Percentiles rank a stretch among this genome's conserved stretches.
phyloP scores from a whole-genome alignment of 1,284 basidiomycete genomes.

The Cutaneotrichosporon cavernicola region DNA sequence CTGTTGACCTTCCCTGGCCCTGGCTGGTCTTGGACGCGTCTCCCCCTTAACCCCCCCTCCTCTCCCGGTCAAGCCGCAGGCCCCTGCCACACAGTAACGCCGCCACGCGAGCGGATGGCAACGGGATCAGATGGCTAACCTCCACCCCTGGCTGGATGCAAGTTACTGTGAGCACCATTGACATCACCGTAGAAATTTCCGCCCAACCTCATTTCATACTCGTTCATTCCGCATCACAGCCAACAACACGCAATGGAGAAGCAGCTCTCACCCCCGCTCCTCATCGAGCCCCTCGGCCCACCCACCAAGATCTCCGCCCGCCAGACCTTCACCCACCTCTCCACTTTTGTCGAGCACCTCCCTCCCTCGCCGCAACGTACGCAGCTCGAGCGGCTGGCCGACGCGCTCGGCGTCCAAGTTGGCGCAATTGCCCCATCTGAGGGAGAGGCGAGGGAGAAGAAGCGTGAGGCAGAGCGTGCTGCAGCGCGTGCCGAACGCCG shows the following conservation, averaged over 20 bases:
- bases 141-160: not conserved
- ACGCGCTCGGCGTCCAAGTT: constrained; percentile 49
- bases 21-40: not conserved
- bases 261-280: constrained; percentile 46
- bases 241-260: constrained; percentile 40
- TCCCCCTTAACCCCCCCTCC: not conserved
- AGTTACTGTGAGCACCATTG: not conserved
- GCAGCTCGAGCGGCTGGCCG: constrained; percentile 49
- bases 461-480: constrained; percentile 33
- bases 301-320: constrained; percentile 33
- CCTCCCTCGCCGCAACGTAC: constrained; percentile 38
- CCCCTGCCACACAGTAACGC: constrained; percentile 1
- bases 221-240: not conserved
- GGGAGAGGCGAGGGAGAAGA: constrained; percentile 37
- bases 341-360: constrained; percentile 34
- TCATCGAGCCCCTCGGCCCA: constrained; percentile 38
- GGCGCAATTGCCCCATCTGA: constrained; percentile 43
- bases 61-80: not conserved
- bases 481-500: constrained; percentile 30
- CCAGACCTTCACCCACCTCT: constrained; percentile 39
- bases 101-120: not conserved
- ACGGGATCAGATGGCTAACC: not conserved
- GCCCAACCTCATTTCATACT: not conserved
- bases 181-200: constrained; percentile 13
- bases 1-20: not conserved